Base-by-base conservation (phyloP, 164 flowering plant genomes). In the Litsea cubeba region DNA sequence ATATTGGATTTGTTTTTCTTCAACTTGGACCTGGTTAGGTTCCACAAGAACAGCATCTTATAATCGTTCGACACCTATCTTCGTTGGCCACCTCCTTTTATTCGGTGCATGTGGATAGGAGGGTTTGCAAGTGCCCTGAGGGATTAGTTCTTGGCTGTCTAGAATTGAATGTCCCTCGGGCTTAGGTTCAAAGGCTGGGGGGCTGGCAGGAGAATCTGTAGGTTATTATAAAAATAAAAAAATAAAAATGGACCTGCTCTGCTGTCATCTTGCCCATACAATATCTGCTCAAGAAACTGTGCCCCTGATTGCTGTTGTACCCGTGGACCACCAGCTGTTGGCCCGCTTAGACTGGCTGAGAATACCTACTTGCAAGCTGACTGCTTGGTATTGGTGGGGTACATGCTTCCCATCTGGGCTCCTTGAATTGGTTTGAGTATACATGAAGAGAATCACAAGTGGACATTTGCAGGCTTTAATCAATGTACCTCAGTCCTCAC, bases 1-100 rank as follows among this genome's bases (percentile, higher is more conserved):
- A 87, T 82, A 54, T 83, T 72, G 20, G 91, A 24, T 71, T 87
- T 90, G 17, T 77, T 73, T 77, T 93, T 95, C 83, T 91, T 95
- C 50, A 94, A 91, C 78, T 87, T 95, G 32, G 87, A 65, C 35
- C 83, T 81, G 90, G 51, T 70, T 83, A 3, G 92, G 83, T 2
- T 91, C 87, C 72, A 62, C 83, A 88, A 0, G 88, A 82, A 23
- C 60, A 46, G 90, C 84, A 79, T 90, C 40, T 82, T 3, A 89
- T 83, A 80, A 5, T 28, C 5, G 4, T 28, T 28, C 5, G 30
- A 28, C 30, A 28, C 30, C 30, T 28, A 28, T 0, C 30, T 28
- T 28, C 5, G 0, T 28, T 28, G 30, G 5, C 30, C 30, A 28
- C 30, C 30, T 28, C 30, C 5, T 28, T 28, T 2, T 28, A 0